These are phyloP conservation scores for Trichoderma erinaceum DNA, from an alignment of 495 filamentous ascomycete genomes.

Conservation along the genomic window DNA sequence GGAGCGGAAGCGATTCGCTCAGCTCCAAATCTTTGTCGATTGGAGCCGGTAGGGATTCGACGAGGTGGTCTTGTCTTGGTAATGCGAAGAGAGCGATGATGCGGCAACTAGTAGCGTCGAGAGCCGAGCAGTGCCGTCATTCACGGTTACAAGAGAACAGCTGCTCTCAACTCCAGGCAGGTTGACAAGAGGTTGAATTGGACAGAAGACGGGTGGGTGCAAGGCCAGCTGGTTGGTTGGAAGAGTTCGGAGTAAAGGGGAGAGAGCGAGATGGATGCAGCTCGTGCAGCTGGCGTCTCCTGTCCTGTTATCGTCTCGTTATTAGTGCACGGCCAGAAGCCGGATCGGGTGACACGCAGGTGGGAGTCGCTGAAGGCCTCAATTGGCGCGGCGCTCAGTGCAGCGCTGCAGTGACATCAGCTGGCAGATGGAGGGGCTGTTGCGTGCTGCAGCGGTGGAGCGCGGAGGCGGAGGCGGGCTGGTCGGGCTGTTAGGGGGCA, in stretches of 20 bases:
- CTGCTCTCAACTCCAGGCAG: too few species aligned
- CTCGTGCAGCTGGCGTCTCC: not conserved
- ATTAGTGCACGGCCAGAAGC: not conserved
- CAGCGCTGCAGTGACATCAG: conserved; percentile 6
- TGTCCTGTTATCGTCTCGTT: not conserved
- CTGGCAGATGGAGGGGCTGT: not conserved
- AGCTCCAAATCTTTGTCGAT: not conserved
- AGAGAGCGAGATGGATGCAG: too few species aligned
- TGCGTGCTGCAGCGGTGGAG: not conserved
- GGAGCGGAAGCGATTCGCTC: not conserved
- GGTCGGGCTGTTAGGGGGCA: not conserved
- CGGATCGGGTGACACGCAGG: conserved; percentile 13
- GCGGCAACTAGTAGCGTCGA: not conserved
- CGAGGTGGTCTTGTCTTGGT: not conserved
- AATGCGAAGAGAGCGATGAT: too few species aligned
- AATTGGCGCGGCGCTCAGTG: too few species aligned
- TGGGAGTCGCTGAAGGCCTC: not conserved
- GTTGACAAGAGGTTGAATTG: too few species aligned
- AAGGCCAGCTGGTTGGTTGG: too few species aligned
- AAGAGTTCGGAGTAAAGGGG: too few species aligned
- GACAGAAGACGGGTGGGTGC: too few species aligned
- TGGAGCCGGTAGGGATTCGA: not conserved
- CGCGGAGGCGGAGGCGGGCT: not conserved
- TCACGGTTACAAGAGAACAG: not conserved
- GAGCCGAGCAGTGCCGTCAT: not conserved